Evolutionary conservation across 257 asterid species (phyloP), one percentile per base, ranked within the genome.

Genomic region (Oldenlandia corymbosa): DNA sequence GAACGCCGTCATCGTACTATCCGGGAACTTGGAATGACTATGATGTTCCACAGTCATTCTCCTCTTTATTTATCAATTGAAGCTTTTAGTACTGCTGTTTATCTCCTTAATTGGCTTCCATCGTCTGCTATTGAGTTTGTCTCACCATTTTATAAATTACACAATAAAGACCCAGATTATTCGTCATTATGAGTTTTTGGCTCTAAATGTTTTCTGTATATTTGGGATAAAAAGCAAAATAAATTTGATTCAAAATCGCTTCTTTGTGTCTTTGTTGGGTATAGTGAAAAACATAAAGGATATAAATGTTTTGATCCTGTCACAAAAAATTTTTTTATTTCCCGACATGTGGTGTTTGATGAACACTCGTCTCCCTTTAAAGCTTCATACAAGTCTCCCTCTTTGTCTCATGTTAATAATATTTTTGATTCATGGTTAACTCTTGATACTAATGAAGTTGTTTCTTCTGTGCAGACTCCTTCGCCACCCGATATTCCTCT

Each of bases 11-110:
- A 57, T 12, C 31, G 62, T 11, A 30, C 7, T 10, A 57, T 57
- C n/a, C 13, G 62, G 31, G 62, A 57, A 57, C 23, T 57, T 26
- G 62, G 39, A 7, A 27, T 57, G 42, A 57, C 62, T 2, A 57
- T 57, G 43, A 28, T 57, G 20, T 57, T 57, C 31, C 62, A 57
- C 31, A 57, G 62, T 57, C 11, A 28, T 1, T 6, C 20, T 5
- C 62, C 46, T 14, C 10, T 31, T n/a, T 54, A 24, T 26, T 37
- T 54, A 7, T 9, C 37, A 37, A 14, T 54, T 2, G 60, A 54
- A 54, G 42, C 41, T 2, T 27, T 31, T n/a, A 1, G 43, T 16
- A 57, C 62, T 5, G 5, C 62, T 9, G 62, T 31, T 7, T 31
- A 30, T n/a, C 7, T 57, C 1, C 18, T 57, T 1, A 57, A 57